Percentiles rank a stretch among this genome's conserved stretches.
Conservation (phyloP, 2,329 filamentous ascomycete species). For the Exophiala aquamarina region DNA sequence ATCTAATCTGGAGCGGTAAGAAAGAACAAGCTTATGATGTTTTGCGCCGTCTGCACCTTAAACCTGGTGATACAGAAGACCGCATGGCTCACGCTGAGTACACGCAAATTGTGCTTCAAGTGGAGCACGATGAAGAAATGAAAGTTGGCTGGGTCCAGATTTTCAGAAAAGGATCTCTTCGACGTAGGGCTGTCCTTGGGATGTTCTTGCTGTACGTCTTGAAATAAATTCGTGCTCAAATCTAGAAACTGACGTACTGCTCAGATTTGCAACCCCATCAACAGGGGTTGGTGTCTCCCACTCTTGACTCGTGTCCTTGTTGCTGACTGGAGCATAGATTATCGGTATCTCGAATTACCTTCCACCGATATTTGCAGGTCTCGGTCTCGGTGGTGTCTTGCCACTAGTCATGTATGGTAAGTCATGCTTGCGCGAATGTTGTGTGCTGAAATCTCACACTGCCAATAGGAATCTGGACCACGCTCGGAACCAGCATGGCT, state of each 20-base stretch:
- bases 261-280: neutral
- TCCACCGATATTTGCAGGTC: neutral
- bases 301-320: neutral
- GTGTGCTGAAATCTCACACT: neutral
- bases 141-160: conserved; percentile 4
- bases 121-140: conserved; percentile 7
- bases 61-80: neutral
- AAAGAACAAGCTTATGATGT: neutral
- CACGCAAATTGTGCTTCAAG: conserved; percentile 8
- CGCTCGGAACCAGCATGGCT: neutral
- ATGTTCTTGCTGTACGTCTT: conserved; percentile 1
- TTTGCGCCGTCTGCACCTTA: neutral
- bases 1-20: conserved; percentile 4
- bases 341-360: conserved; percentile 1
- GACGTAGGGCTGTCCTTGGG: conserved; percentile 1
- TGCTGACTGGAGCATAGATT: neutral
- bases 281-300: neutral
- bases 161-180: conserved; percentile 6
- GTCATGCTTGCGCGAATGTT: neutral
- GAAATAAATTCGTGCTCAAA: too few relatives aligned
- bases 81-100: conserved; percentile 1
- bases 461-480: neutral
- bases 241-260: neutral
- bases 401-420: conserved; percentile 1
- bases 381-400: neutral